A percentile compares a stretch with the other conserved stretches of the same genome.
Conservation (phyloP, 495 filamentous ascomycete genomes). For the Penicillium bialowiezense region DNA sequence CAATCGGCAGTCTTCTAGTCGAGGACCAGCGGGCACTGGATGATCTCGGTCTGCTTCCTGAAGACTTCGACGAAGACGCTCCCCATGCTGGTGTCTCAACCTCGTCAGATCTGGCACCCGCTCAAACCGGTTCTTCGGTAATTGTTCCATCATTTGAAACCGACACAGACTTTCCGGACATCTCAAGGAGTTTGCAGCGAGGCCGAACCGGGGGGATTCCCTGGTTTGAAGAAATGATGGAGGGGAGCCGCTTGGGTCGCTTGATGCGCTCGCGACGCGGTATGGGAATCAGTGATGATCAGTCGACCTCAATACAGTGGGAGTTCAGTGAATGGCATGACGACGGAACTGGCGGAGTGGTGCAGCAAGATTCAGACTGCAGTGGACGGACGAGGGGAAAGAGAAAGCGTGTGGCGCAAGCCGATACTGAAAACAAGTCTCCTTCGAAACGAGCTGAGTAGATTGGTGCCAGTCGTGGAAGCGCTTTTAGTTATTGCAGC, state of each 20-base stretch:
- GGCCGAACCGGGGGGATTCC: constrained; percentile 55
- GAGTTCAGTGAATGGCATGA: constrained; percentile 77
- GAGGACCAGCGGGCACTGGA: constrained; percentile 67
- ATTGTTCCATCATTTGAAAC: constrained; percentile 22
- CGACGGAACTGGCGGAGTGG: constrained; percentile 42
- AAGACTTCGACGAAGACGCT: constrained; percentile 40
- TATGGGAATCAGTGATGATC: constrained; percentile 50
- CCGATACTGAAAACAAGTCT: constrained; percentile 7
- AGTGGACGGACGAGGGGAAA: constrained; percentile 25
- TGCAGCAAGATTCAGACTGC: constrained; percentile 17
- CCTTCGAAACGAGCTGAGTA: constrained; percentile 12
- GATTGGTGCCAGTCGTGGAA: neutral
- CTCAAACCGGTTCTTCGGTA: constrained; percentile 10
- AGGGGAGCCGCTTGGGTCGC: constrained; percentile 67
- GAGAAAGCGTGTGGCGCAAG: constrained; percentile 31
- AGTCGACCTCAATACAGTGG: constrained; percentile 68
- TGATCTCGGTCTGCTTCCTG: constrained; percentile 62
- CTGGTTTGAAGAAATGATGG: constrained; percentile 81
- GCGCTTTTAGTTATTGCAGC: neutral
- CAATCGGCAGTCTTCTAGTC: constrained; percentile 65
- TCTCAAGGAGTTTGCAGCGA: constrained; percentile 28
- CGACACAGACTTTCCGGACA: neutral
- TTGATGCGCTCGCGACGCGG: constrained; percentile 60
- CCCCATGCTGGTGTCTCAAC: constrained; percentile 17
- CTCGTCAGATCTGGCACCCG: constrained; percentile 5